phyloP scores from a whole-genome alignment of 148 eudicot species.

The Camellia sinensis region DNA sequence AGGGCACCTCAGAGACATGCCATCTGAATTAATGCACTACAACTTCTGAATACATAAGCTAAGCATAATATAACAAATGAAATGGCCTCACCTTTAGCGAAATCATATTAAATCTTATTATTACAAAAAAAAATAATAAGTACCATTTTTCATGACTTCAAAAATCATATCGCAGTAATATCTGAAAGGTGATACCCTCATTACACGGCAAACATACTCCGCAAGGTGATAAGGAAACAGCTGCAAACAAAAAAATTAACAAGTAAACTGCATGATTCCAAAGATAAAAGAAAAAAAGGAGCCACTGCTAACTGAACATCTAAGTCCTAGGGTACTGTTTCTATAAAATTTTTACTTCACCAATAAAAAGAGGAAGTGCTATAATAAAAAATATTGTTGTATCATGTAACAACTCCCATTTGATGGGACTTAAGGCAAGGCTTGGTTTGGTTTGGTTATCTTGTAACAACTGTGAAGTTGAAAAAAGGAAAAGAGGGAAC shows the following conservation, averaged over 20 bases:
- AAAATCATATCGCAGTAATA: slow-evolving; percentile 93
- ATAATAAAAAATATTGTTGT: not conserved
- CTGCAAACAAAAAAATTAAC: slow-evolving; percentile 47
- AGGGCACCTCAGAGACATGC: slow-evolving; percentile 3
- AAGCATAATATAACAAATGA: slow-evolving; percentile 2
- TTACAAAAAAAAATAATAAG: too few relatives aligned
- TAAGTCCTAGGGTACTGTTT: not conserved
- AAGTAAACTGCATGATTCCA: not conserved
- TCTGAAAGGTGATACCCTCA: slow-evolving; percentile 95
- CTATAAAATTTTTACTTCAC: not conserved
- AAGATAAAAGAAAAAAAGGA: not conserved
- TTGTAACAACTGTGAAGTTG: not conserved
- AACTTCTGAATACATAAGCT: not conserved
- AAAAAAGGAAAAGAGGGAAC: not conserved
- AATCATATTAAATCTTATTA: not conserved
- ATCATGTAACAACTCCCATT: not conserved
- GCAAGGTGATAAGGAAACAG: slow-evolving; percentile 97
- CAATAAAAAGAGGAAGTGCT: too few relatives aligned
- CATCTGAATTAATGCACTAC: not conserved
- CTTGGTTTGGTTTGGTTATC: too few relatives aligned
- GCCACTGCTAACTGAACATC: not conserved
- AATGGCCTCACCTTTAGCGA: slow-evolving; percentile 10
- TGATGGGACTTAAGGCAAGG: too few relatives aligned
- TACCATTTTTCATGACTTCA: slow-evolving; percentile 99
- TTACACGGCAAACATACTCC: slow-evolving; percentile 92